Base-by-base conservation (phyloP, 768 basidiomycete genomes). In the Termitomyces sp. region DNA sequence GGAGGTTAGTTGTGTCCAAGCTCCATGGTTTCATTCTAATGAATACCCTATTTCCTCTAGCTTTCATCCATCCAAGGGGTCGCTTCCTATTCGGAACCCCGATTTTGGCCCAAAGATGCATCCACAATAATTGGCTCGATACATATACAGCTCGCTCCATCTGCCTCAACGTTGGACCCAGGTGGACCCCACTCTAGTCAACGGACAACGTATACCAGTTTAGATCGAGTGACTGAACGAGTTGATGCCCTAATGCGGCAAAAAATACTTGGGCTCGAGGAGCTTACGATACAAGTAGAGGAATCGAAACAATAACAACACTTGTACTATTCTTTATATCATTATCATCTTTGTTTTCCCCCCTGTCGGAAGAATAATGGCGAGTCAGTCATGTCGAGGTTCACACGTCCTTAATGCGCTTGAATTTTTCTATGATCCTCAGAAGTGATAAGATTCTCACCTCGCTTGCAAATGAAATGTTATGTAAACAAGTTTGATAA, bases 71-170 rank as follows among this genome's bases (percentile, higher is more conserved):
- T 98, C 51, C 87, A 92, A 61, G 95, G 93, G 3, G 75, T 99
- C 4, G 83, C 80, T 2, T 90, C 90, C 2, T 96, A 90, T 71
- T 84, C 84, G 3, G 77, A 80, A 0, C 85, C 95, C 0, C 82
- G 92, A 26, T 97, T 99, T 72, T 98, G 97, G 97, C 94, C 94
- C 0, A 94, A 96, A 71, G 95, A 98, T 70, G 83, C 92, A 4
- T 79, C 82, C 3, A 86, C 83, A 46, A 69, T 97, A 39, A 85
- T 98, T 63, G 97, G 96, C 24, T 93, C 92, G 7, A 92, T 98
- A 55, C 93, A 92, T 68, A 84, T 99, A 49, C 92, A 92, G 62
- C 79, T 99, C n/a, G 77, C 82, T 9, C 82, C 80, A 10, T 84
- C 88, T 0, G 71, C 78, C 1, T 78, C 85, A 0, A 72, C 80